Evolutionary conservation across 345 rosid species (phyloP).

Genomic region (Schrenkiella parvula): DNA sequence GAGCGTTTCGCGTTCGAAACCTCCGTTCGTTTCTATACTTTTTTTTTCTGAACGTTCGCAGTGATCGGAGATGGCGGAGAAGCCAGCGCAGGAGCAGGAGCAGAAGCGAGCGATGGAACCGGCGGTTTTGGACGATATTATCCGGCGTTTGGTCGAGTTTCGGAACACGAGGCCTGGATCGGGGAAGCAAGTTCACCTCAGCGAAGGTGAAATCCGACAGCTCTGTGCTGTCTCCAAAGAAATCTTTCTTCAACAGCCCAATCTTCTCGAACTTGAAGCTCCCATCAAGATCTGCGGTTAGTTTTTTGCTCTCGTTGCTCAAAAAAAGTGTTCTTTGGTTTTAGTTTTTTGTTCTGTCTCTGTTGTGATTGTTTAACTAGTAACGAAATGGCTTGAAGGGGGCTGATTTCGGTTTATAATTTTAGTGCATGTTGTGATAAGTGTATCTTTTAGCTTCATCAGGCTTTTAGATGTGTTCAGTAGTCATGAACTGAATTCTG

Average conservation of each 20-base stretch:
- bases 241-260: constrained; percentile 75
- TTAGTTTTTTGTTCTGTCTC: not conserved
- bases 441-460: not conserved
- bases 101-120: constrained; percentile 51
- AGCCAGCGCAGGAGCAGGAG: constrained; percentile 26
- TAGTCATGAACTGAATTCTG: not conserved
- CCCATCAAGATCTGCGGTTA: constrained; percentile 97
- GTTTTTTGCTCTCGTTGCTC: constrained; percentile 4
- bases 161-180: constrained; percentile 51
- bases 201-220: constrained; percentile 85
- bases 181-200: constrained; percentile 74
- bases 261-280: constrained; percentile 88
- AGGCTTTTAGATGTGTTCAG: not conserved
- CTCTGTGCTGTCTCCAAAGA: constrained; percentile 67
- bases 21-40: not conserved
- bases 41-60: not conserved
- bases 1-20: not conserved
- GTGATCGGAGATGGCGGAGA: constrained; percentile 31
- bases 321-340: not conserved
- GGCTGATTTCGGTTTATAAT: not conserved
- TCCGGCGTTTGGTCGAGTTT: constrained; percentile 54
- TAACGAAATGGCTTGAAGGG: not conserved
- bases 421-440: not conserved
- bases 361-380: not conserved
- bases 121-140: constrained; percentile 62